These are phyloP conservation scores for Rhizomucor miehei DNA, from an alignment of 371 early-diverging fungal genomes.

Conservation along the genomic window DNA sequence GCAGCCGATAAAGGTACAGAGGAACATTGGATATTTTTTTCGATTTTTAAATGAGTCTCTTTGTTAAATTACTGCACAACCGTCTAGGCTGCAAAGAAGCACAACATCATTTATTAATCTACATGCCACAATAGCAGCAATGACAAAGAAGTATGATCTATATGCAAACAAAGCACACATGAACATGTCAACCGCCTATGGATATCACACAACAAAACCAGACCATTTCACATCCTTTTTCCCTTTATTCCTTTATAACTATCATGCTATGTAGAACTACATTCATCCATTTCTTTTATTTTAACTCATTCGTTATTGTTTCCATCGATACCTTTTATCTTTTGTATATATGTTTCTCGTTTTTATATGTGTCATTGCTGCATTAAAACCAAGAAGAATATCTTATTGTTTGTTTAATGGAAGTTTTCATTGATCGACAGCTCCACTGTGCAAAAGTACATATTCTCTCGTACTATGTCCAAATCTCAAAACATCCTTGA, in stretches of 20 bases:
- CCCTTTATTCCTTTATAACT: background rate
- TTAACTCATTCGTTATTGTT: background rate
- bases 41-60: too few species aligned
- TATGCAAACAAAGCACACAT: too few species aligned
- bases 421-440: slow-evolving; percentile 45
- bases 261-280: slow-evolving; percentile 3
- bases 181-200: too few species aligned
- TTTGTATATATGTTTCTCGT: slow-evolving; percentile 2
- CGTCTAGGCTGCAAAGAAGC: slow-evolving; percentile 1
- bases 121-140: background rate
- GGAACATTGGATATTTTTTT: too few species aligned
- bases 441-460: slow-evolving; percentile 79
- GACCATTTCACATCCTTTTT: too few species aligned
- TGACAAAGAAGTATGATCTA: background rate
- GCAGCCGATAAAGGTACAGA: slow-evolving; percentile 14
- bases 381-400: background rate
- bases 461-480: slow-evolving; percentile 90
- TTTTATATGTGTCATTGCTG: slow-evolving; percentile 3
- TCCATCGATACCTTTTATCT: background rate
- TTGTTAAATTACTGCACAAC: too few species aligned
- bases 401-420: background rate
- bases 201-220: too few species aligned
- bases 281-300: background rate
- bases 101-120: background rate
- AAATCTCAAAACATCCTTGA: slow-evolving; percentile 84